These are phyloP conservation scores for Syzygium aqueum DNA, from an alignment of 345 rosid species.

Conservation along the genomic window DNA sequence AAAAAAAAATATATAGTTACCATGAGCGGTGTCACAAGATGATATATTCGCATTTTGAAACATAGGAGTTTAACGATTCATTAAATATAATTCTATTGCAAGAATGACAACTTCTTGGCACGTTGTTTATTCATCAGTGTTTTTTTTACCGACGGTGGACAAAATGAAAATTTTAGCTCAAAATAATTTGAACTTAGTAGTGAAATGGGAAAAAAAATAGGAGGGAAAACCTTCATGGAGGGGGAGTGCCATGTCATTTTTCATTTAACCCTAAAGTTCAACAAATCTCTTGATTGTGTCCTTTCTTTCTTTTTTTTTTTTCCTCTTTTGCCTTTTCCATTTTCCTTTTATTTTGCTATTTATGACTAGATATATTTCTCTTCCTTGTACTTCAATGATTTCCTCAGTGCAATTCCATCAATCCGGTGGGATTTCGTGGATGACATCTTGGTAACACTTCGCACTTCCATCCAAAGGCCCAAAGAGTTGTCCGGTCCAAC, in stretches of 20 bases:
- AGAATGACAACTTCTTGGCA: not conserved
- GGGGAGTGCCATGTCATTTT: not conserved
- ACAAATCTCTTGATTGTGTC: not conserved
- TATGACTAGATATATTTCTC: not conserved
- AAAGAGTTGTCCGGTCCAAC: slow-evolving; percentile 28
- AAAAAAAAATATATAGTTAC: not conserved
- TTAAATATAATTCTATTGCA: not conserved
- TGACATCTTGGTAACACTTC: slow-evolving; percentile 21
- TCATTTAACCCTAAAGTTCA: not conserved
- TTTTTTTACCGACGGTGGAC: not conserved
- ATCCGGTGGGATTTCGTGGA: slow-evolving; percentile 3
- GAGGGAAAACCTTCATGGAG: not conserved
- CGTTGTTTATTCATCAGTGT: not conserved
- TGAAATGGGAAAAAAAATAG: not conserved
- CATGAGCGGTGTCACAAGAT: not conserved
- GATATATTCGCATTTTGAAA: not conserved
- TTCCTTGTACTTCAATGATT: not conserved
- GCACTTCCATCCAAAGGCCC: slow-evolving; percentile 9
- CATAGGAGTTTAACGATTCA: not conserved
- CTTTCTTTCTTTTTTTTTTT: too few species aligned
- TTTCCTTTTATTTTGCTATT: not conserved
- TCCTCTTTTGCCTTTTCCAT: not conserved
- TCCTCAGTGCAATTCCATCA: not conserved
- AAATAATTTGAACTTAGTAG: not conserved
- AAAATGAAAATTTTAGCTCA: not conserved